Evolutionary conservation across 2,329 filamentous ascomycete genomes (phyloP).

Genomic region (Hypoxylon sp.): DNA sequence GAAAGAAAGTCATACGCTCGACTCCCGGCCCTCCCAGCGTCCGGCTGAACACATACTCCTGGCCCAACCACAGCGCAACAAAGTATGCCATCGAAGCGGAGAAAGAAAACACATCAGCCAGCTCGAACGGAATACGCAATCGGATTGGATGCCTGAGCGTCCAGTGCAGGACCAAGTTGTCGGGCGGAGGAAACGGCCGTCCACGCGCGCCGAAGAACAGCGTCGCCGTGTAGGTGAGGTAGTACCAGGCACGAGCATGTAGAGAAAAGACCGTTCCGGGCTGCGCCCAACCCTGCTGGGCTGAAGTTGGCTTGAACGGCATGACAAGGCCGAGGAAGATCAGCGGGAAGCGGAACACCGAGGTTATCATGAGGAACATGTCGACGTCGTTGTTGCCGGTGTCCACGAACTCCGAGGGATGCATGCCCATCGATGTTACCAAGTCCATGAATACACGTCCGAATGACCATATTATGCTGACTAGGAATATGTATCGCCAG

Average conservation of each 20-base stretch:
- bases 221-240: constrained; percentile 1
- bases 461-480: neutral
- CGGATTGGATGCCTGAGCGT: no score
- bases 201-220: neutral
- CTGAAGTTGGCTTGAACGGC: neutral
- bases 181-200: neutral
- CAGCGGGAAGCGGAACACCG: neutral
- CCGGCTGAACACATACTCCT: constrained; percentile 19
- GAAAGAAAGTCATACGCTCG: constrained; percentile 19
- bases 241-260: neutral
- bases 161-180: no score
- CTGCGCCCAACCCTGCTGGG: no score
- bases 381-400: no score
- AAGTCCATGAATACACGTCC: neutral
- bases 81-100: constrained; percentile 8
- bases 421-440: no score
- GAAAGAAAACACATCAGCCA: neutral
- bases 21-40: constrained; percentile 22
- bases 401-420: no score
- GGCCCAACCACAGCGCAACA: constrained; percentile 1
- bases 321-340: neutral
- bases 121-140: no score
- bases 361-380: neutral
- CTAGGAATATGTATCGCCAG: neutral
- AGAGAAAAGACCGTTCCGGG: neutral